These are phyloP conservation scores for Candida germanica DNA, from an alignment of 805 yeast species.

Conservation along the genomic window DNA sequence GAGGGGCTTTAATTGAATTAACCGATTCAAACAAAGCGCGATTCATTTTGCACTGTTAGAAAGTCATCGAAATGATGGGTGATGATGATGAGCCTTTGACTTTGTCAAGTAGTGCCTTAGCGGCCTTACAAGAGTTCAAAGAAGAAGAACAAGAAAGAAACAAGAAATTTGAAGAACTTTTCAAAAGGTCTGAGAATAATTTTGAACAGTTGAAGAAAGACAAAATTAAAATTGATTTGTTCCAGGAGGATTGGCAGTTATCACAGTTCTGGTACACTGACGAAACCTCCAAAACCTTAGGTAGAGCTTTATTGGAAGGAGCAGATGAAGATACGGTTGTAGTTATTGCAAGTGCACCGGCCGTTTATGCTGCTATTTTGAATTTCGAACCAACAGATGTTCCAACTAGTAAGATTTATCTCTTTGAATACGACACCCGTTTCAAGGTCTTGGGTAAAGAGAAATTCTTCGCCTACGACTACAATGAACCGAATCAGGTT, in stretches of 20 bases:
- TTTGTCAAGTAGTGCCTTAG: conserved; percentile 48
- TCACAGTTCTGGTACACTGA: conserved; percentile 91
- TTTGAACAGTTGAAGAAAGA: conserved; percentile 32
- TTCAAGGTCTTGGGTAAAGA: conserved; percentile 72
- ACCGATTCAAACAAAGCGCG: too few relatives aligned
- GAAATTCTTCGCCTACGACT: conserved; percentile 73
- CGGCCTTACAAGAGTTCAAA: conserved; percentile 62
- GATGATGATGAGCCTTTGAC: conserved; percentile 44
- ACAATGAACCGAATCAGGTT: conserved; percentile 61
- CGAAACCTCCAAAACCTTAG: conserved; percentile 64
- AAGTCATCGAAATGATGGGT: conserved; percentile 12
- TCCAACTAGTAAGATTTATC: conserved; percentile 68
- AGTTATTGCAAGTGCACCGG: conserved; percentile 84
- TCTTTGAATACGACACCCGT: conserved; percentile 77
- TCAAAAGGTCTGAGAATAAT: conserved; percentile 54
- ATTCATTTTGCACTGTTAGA: too few relatives aligned
- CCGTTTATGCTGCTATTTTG: conserved; percentile 81
- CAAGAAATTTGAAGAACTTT: conserved; percentile 54
- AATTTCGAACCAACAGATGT: conserved; percentile 43
- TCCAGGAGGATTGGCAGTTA: conserved; percentile 90
- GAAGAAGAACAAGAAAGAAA: conserved; percentile 57
- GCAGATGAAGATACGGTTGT: conserved; percentile 70
- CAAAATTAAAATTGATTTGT: conserved; percentile 52
- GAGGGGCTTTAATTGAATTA: too few relatives aligned
- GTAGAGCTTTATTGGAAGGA: conserved; percentile 70